These are phyloP conservation scores for Lepidium didymum DNA, from an alignment of 345 rosid genomes.

Conservation along the genomic window DNA sequence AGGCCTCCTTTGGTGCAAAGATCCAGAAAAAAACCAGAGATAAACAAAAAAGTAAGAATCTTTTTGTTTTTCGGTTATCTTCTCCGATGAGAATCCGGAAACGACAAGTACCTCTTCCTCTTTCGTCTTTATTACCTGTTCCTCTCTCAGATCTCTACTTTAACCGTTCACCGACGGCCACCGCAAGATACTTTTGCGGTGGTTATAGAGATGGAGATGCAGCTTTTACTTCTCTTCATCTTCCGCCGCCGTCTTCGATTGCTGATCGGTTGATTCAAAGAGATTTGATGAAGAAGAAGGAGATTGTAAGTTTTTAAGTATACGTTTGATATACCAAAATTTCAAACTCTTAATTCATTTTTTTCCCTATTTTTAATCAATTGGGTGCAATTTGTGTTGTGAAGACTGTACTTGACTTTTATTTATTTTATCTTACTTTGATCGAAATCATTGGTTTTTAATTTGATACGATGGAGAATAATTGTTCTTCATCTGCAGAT, in stretches of 20 bases:
- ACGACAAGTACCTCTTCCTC: constrained; percentile 64
- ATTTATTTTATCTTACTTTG: background rate
- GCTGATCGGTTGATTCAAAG: constrained; percentile 33
- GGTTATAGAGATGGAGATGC: constrained; percentile 25
- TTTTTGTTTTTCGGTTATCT: background rate
- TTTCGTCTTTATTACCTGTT: constrained; percentile 68
- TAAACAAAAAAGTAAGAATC: background rate
- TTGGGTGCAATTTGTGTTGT: constrained; percentile 37
- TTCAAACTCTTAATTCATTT: background rate
- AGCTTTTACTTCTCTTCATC: constrained; percentile 11
- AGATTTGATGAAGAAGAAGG: constrained; percentile 18
- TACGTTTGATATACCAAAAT: background rate
- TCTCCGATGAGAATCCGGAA: constrained; percentile 87
- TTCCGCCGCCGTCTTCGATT: constrained; percentile 29
- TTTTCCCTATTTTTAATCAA: background rate
- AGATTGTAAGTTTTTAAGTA: constrained; percentile 31
- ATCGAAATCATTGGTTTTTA: constrained; percentile 31
- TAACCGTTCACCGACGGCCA: constrained; percentile 35
- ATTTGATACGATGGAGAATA: constrained; percentile 29
- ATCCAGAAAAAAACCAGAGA: background rate
- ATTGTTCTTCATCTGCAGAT: constrained; percentile 19
- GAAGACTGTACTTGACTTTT: background rate
- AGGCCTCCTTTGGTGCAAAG: constrained; percentile 25
- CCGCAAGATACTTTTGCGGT: constrained; percentile 34
- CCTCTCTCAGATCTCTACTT: constrained; percentile 79